Conservation (phyloP, 371 early-diverging fungal genomes). For the Mortierella sp. region DNA sequence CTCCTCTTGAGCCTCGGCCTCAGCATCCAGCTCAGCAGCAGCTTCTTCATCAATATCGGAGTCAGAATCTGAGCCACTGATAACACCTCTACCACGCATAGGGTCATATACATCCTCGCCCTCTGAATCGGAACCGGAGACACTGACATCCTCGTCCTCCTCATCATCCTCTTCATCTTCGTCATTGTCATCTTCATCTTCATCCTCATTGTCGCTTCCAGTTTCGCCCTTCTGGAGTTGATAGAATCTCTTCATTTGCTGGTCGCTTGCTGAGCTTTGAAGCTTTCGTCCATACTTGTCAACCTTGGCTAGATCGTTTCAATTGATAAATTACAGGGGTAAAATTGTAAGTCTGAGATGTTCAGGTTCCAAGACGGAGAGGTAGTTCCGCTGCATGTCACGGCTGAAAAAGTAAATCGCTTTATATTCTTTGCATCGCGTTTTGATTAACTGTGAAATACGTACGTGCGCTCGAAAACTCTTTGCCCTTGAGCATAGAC, state of each 20-base stretch:
- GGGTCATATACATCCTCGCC: slow-evolving; percentile 70
- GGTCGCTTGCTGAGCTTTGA: slow-evolving; percentile 62
- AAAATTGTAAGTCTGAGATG: slow-evolving; percentile 1
- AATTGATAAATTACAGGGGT: neutral
- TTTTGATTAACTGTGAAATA: slow-evolving; percentile 1
- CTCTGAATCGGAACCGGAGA: slow-evolving; percentile 38
- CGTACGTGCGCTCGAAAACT: slow-evolving; percentile 79
- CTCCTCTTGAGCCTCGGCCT: slow-evolving; percentile 62
- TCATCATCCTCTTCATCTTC: slow-evolving; percentile 55
- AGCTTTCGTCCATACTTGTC: slow-evolving; percentile 91
- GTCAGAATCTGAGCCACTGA: slow-evolving; percentile 68
- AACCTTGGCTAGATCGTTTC: slow-evolving; percentile 69
- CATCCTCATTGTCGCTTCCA: slow-evolving; percentile 49
- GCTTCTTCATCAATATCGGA: slow-evolving; percentile 66
- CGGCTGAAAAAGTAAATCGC: neutral
- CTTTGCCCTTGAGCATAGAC: slow-evolving; percentile 82
- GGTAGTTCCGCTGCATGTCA: neutral
- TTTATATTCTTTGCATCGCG: neutral
- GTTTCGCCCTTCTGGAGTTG: slow-evolving; percentile 61
- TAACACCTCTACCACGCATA: slow-evolving; percentile 89
- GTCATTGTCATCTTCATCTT: slow-evolving; percentile 17
- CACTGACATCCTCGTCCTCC: slow-evolving; percentile 58
- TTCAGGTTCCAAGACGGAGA: neutral
- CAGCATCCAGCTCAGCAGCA: slow-evolving; percentile 56
- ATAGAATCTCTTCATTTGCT: slow-evolving; percentile 71